phyloP scores from a whole-genome alignment of 2,329 filamentous ascomycete species.

The Alternaria gaisen region DNA sequence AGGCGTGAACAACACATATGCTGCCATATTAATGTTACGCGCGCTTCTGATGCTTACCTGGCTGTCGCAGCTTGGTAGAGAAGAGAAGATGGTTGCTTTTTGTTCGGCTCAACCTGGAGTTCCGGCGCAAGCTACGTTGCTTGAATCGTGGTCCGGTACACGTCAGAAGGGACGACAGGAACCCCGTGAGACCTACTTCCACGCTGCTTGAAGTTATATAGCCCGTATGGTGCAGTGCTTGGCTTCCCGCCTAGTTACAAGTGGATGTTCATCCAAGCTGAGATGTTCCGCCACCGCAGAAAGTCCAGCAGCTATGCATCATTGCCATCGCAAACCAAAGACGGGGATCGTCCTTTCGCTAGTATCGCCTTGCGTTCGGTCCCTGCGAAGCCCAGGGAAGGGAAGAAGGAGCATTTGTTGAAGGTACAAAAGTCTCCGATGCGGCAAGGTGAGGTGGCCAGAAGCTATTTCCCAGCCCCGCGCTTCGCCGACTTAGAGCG shows the following conservation, averaged over 20 bases:
- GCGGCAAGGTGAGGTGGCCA: conserved; percentile 37
- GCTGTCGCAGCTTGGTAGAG: conserved; percentile 18
- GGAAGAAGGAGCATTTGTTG: conserved; percentile 40
- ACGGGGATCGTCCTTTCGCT: conserved; percentile 32
- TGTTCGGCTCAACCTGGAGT: conserved; percentile 27
- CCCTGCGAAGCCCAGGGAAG: conserved; percentile 32
- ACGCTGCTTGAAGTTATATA: conserved; percentile 12
- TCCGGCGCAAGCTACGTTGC: conserved; percentile 15
- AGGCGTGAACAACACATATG: conserved; percentile 13
- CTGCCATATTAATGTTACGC: conserved; percentile 14
- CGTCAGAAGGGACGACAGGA: background rate
- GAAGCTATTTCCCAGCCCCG: conserved; percentile 34
- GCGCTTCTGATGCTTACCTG: conserved; percentile 35
- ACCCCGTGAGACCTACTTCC: background rate
- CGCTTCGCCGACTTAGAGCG: conserved; percentile 36
- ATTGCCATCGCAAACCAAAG: conserved; percentile 28
- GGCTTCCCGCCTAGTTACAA: conserved; percentile 32
- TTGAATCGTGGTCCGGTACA: conserved; percentile 13
- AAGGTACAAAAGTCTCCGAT: conserved; percentile 30
- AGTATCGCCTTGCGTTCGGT: conserved; percentile 28
- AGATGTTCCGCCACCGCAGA: conserved; percentile 38
- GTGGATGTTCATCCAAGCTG: conserved; percentile 43
- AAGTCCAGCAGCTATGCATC: conserved; percentile 34
- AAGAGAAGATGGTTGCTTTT: conserved; percentile 18
- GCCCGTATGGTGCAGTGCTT: conserved; percentile 27